Evolutionary conservation across 2,329 filamentous ascomycete genomes (phyloP), one percentile per base, ranked within the genome.

Genomic region (Fusarium citri): DNA sequence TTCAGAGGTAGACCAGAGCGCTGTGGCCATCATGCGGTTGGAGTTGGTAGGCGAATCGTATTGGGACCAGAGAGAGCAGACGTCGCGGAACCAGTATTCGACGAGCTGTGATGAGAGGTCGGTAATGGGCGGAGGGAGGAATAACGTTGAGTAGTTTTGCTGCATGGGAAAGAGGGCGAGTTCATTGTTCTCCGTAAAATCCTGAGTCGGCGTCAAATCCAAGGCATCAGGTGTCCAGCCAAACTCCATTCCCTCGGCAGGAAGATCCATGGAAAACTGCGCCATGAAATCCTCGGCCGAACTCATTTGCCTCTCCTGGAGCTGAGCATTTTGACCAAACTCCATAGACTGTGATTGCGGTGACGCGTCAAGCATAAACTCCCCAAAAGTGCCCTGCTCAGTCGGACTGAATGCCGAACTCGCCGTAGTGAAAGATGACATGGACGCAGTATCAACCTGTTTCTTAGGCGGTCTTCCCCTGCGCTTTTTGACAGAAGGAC

Each of bases 41-140:
- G 79, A 76, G 40, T 82, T 82, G 40, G 75, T 70, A 3, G 76
- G 72, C 5, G 80, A 82, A 68, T 82, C 80, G 43, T 80, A 81
- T 4, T 78, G 79, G 2, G 80, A 82, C 80, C 80, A 82, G 6
- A 79, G 76, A 4, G 79, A 76, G 46, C 80, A 82, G 1, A 82
- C 79, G 12, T 80, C 76, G 4, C 76, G 72, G 46, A 82, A 82
- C 80, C 80, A 82, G 31, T 72, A 71, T 6, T 70, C 72, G 26
- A 82, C 77, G 2, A 82, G 74, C 0, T 78, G 71, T 0, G 77
- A 74, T 6, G 77, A 71, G 3, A 55, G 43, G 9, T 75, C 63
- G 2, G 55, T 66, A 14, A 74, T 58, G 1, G 61, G 25, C 2
- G 56, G 56, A 2, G 72, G 72, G 1, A 74, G 42, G 3, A 65